Evolutionary conservation across 306 rosid genomes (phyloP), one percentile per base, ranked within the genome.

Genomic region (Acacia confusa): DNA sequence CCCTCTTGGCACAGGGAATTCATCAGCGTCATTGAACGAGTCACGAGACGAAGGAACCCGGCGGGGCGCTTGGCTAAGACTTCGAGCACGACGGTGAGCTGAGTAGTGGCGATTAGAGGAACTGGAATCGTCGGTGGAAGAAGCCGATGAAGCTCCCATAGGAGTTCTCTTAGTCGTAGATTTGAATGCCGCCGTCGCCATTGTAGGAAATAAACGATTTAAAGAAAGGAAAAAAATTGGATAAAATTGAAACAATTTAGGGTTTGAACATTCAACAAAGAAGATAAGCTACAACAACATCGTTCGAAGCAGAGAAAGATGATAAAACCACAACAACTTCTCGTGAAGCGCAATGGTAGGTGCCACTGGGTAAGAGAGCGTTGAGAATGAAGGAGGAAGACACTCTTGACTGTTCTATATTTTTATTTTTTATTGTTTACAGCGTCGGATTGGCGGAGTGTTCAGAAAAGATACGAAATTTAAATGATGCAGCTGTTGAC

Each of bases 121-220:
- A 70, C 88, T 66, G 50, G 92, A 83, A 82, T 87, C 96, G 0
- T 90, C 88, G 4, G 78, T 45, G 12, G 85, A 77, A 25, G 92
- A 64, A 65, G 86, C 50, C 1, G 83, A 41, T 7, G 95, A 69
- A 25, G 86, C 84, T 43, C 96, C 99, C 34, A 89, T 87, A 58
- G 90, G 77, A 15, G 86, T 85, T 71, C 99, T 87, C 81, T 87
- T 96, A 65, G 99, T 86, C 64, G 94, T 96, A 2, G 99, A 96
- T 83, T 93, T 96, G 94, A 96, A 96, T 41, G 99, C 98, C 17
- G 99, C 89, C 12, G 97, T 89, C 69, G 99, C 99, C 98, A 93
- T 93, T 40, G 47, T 14, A 7, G 38, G 22, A 32, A 7, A 17
- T 11, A 60, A 47, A 20, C 28, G 70, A 60, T 24, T 22, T 4